These are phyloP conservation scores for Ophidiomyces ophidiicola DNA, from an alignment of 2,329 filamentous ascomycete genomes.

Conservation along the genomic window DNA sequence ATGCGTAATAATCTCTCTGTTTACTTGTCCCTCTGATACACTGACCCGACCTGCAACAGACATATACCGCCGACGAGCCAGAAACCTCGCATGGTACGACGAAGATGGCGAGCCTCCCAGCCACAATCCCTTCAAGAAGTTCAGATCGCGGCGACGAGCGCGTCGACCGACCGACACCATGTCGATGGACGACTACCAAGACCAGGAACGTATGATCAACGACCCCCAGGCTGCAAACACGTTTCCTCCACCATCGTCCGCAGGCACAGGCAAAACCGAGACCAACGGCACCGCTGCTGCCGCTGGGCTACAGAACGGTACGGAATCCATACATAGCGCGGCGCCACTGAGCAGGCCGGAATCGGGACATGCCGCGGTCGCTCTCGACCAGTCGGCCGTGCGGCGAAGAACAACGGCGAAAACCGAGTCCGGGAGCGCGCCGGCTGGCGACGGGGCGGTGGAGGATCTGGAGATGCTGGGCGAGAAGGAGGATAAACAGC, in stretches of 20 bases:
- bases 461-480: constrained; percentile 8
- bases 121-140: constrained; percentile 34
- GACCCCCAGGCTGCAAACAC: background rate
- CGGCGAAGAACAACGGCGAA: constrained; percentile 1
- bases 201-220: background rate
- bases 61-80: constrained; percentile 30
- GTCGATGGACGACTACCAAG: background rate
- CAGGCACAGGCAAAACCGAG: constrained; percentile 7
- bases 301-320: background rate
- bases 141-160: constrained; percentile 20
- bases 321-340: constrained; percentile 4
- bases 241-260: constrained; percentile 12
- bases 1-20: background rate
- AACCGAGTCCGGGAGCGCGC: constrained; percentile 5
- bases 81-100: constrained; percentile 33
- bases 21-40: background rate
- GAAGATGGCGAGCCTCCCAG: constrained; percentile 27
- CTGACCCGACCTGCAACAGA: constrained; percentile 22
- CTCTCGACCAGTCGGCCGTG: constrained; percentile 1
- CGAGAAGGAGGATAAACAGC: constrained; percentile 17
- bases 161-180: constrained; percentile 6
- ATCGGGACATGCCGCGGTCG: background rate
- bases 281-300: background rate
- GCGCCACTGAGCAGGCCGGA: constrained; percentile 2
- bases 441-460: constrained; percentile 5